Conservation (phyloP, 495 filamentous ascomycete genomes). For the Mycothermus thermophilus region DNA sequence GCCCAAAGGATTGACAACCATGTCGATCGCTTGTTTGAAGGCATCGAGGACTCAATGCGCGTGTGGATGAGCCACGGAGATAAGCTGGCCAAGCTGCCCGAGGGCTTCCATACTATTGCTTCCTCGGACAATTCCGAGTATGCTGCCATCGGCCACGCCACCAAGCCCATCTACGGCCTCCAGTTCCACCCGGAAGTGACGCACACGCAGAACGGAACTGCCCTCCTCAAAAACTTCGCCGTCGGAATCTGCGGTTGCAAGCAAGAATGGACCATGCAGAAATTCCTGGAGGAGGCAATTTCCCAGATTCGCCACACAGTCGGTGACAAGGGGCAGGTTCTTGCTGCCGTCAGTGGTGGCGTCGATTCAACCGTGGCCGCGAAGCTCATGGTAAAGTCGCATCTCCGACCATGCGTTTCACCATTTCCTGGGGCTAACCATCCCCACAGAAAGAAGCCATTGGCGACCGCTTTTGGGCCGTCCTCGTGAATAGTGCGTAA, state of each 20-base stretch:
- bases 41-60: constrained; percentile 46
- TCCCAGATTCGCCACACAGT: constrained; percentile 61
- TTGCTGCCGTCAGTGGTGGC: constrained; percentile 78
- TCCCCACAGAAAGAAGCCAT: constrained; percentile 37
- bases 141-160: constrained; percentile 66
- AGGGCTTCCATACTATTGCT: constrained; percentile 57
- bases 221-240: constrained; percentile 66
- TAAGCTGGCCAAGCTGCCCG: constrained; percentile 60
- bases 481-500: constrained; percentile 57
- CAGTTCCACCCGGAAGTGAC: constrained; percentile 86
- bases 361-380: constrained; percentile 89
- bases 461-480: constrained; percentile 75
- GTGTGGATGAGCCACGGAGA: constrained; percentile 84
- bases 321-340: constrained; percentile 64
- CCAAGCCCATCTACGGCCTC: constrained; percentile 51
- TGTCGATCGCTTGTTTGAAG: constrained; percentile 59
- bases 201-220: constrained; percentile 49
- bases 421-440: constrained; percentile 2
- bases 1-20: constrained; percentile 29
- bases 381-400: constrained; percentile 57
- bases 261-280: constrained; percentile 69
- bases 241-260: constrained; percentile 61
- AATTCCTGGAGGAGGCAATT: constrained; percentile 70
- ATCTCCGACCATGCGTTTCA: not conserved
- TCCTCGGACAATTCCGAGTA: constrained; percentile 57